Evolutionary conservation across 1,284 basidiomycete species (phyloP).

Genomic region (Earliella scabrosa): DNA sequence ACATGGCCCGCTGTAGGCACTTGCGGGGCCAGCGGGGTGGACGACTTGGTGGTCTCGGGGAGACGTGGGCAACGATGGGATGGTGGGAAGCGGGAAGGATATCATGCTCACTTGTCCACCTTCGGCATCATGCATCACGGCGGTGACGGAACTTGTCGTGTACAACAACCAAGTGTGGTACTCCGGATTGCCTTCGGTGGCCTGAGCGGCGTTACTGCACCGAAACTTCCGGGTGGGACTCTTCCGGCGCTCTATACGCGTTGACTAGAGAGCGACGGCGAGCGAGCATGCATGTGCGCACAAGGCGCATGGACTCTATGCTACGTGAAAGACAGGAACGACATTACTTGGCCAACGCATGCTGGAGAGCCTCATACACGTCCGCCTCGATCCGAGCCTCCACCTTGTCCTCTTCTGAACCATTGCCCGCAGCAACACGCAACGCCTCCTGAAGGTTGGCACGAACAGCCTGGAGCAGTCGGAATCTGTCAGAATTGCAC

Average conservation of each 20-base stretch:
- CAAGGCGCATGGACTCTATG: slow-evolving; percentile 15
- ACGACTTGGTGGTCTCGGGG: background rate
- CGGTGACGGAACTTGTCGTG: background rate
- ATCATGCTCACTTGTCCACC: background rate
- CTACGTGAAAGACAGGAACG: slow-evolving; percentile 13
- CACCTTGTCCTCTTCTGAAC: slow-evolving; percentile 91
- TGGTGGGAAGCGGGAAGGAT: background rate
- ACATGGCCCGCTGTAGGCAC: background rate
- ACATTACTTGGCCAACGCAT: slow-evolving; percentile 73
- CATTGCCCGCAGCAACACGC: slow-evolving; percentile 80
- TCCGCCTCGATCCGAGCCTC: slow-evolving; percentile 96
- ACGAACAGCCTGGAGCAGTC: slow-evolving; percentile 75
- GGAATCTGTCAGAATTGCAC: background rate
- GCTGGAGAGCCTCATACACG: slow-evolving; percentile 94
- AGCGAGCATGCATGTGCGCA: background rate
- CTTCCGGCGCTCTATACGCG: background rate
- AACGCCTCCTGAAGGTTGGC: slow-evolving; percentile 90
- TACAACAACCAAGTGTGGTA: background rate
- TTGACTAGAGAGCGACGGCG: background rate
- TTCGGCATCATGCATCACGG: background rate
- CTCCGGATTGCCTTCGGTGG: background rate
- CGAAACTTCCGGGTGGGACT: background rate
- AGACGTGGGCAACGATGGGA: background rate
- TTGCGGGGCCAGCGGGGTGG: background rate
- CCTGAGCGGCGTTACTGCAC: background rate